Evolutionary conservation across 2,329 filamentous ascomycete genomes (phyloP).

Genomic region (Fusarium decemcellulare): DNA sequence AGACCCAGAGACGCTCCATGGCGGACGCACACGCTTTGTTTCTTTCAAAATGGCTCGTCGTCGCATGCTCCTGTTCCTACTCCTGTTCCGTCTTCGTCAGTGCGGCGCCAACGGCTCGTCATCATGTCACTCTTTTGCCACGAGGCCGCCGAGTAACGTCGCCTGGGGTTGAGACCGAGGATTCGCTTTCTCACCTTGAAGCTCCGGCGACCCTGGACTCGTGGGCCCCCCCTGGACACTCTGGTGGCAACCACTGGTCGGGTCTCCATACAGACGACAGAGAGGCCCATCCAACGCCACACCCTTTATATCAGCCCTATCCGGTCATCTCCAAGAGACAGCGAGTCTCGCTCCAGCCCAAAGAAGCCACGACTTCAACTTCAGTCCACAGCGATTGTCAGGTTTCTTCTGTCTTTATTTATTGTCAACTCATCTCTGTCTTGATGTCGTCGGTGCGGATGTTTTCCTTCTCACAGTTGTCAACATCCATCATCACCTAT

Average conservation of each 20-base stretch:
- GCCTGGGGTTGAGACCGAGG: slow-evolving; percentile 36
- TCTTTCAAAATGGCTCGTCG: slow-evolving; percentile 51
- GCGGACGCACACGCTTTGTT: slow-evolving; percentile 48
- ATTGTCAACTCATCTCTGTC: slow-evolving; percentile 26
- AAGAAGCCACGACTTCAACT: slow-evolving; percentile 8
- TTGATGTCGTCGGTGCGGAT: slow-evolving; percentile 43
- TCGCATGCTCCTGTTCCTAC: slow-evolving; percentile 41
- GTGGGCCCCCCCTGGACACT: slow-evolving; percentile 31
- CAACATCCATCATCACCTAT: slow-evolving; percentile 26
- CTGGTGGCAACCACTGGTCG: slow-evolving; percentile 42
- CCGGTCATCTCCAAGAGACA: slow-evolving; percentile 28
- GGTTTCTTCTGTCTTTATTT: slow-evolving; percentile 14
- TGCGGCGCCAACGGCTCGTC: slow-evolving; percentile 38
- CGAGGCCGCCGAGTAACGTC: slow-evolving; percentile 42
- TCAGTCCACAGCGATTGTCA: background rate
- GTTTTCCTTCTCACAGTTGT: slow-evolving; percentile 26
- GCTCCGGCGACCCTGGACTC: slow-evolving; percentile 36
- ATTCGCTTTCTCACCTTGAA: slow-evolving; percentile 33
- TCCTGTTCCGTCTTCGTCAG: slow-evolving; percentile 21
- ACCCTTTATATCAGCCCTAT: slow-evolving; percentile 49
- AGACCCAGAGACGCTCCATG: slow-evolving; percentile 27
- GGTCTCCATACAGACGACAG: slow-evolving; percentile 17
- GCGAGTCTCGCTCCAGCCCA: slow-evolving; percentile 13
- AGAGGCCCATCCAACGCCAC: slow-evolving; percentile 37
- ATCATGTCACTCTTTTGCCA: slow-evolving; percentile 44